Base-by-base conservation (phyloP, 2,329 filamentous ascomycete species). In the Neobulgaria alba region DNA sequence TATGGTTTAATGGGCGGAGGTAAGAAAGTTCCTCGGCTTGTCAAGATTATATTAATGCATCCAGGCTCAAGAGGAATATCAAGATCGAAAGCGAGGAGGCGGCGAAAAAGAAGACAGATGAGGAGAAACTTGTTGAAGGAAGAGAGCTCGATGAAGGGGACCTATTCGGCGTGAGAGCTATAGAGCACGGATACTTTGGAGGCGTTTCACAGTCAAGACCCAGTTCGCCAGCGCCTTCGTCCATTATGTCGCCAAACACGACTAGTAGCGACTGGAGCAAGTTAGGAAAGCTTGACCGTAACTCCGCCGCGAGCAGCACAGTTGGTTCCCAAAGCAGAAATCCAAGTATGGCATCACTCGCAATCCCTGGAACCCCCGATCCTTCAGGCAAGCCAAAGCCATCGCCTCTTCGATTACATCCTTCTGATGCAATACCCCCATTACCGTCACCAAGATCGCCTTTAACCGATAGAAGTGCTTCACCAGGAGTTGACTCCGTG, bases 131-230 rank as follows among this genome's bases (percentile, higher is more conserved):
- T 12, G 39, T 52, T n/a, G 34, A 39, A 15, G 46, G 43, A 12
- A 48, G 39, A 34, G 26, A 51, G 29, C 29, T 43, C 15, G 46
- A 43, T 9, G 52, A 53, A 36, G 51, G 52, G 4, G 51, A 57
- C 44, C 31, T 55, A 2, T 54, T 54, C 33, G 51, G 53, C 14
- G 50, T 53, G 2, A 41, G 48, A 43, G 52, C 50, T 2, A 40
- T 56, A 10, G 48, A 56, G 38, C 39, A 46, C 42, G 55, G 54
- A 4, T 51, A 47, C 23, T 55, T 47, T 37, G 51, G 51, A 10
- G 53, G 52, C 18, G 48, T 53, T 26, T 38, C 53, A 3, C 55
- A 55, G 38, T 51, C 51, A 12, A 41, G 50, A 38, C 48, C 51
- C 10, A 45, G 35, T 20, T 53, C 54, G 7, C 52, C 50, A 29